Evolutionary conservation across 805 yeast species (phyloP), one percentile per base, ranked within the genome.

Genomic region (Gaillardinia entomophila): DNA sequence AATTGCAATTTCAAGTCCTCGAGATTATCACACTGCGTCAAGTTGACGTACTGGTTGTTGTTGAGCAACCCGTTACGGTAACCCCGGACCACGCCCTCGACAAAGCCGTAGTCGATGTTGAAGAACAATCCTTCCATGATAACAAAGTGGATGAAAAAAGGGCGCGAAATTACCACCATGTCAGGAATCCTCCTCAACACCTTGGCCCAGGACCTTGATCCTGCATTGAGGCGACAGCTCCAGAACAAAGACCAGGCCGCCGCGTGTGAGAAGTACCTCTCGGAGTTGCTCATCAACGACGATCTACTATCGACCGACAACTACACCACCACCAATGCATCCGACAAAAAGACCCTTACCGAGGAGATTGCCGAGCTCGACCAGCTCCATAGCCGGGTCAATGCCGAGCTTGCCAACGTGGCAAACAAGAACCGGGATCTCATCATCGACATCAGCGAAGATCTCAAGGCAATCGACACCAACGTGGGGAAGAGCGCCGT

Each of bases 51-150:
- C 61, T 89, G 97, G 45, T 82, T 76, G 20, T 75, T 60, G 8
- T 81, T 75, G 31, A 92, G 57, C 17, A 92, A 69, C 0, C 95
- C 96, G 37, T 82, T 79, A 51, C 89, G 78, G 69, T 89, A 86
- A 15, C 98, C 98, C 51, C 98, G 80, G 26, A 90, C 95, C 22
- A 94, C 75, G 28, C 90, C 98, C 62, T 92, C 99, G 46, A 92
- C 73, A 64, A 73, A 92, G 15, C 99, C 99, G 57, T 73, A 56
- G 55, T 90, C 89, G 41, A 88, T 71, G 66, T 92, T 92, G 67
- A 92, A 92, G 60, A 71, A 87, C 31, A 90, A 72, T 17, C 97
- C 97, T 58, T 92, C 97, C 98, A 90, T 90, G 33, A 34, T 33
- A 13, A 5, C 25, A 23, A 19, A 25, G 31, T 14, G 18, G 28